phyloP scores from a whole-genome alignment of 2,329 filamentous ascomycete genomes.

The Phaeosphaeriaceae sp. region DNA sequence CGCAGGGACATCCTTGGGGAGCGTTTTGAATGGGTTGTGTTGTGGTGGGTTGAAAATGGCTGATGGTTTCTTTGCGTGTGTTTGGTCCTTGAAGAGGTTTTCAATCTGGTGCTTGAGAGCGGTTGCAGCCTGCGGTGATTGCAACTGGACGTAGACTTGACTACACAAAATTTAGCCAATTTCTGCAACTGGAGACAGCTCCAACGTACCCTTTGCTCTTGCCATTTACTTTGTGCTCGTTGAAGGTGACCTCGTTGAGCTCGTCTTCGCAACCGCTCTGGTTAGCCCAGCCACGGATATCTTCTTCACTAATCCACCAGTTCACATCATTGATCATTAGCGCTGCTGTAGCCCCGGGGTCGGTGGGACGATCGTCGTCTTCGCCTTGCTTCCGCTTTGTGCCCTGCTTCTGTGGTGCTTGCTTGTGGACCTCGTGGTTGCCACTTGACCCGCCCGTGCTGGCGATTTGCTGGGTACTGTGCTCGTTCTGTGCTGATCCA shows the following conservation, averaged over 20 bases:
- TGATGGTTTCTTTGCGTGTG: constrained; percentile 68
- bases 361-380: constrained; percentile 60
- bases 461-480: constrained; percentile 51
- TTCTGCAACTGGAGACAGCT: not conserved
- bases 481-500: constrained; percentile 31
- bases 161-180: constrained; percentile 45
- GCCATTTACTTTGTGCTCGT: constrained; percentile 97
- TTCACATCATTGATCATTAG: constrained; percentile 87
- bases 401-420: constrained; percentile 61
- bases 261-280: constrained; percentile 83
- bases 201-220: constrained; percentile 88
- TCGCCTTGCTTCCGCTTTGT: constrained; percentile 67
- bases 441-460: constrained; percentile 51
- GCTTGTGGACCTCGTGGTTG: constrained; percentile 48
- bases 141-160: constrained; percentile 85
- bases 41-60: constrained; percentile 78
- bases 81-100: constrained; percentile 63
- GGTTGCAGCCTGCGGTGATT: constrained; percentile 81
- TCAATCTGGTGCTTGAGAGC: constrained; percentile 86
- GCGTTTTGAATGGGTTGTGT: constrained; percentile 86
- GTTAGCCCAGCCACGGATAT: constrained; percentile 85
- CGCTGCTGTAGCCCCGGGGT: constrained; percentile 70
- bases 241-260: constrained; percentile 92
- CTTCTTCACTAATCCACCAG: constrained; percentile 94
- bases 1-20: constrained; percentile 85